Percentiles rank a stretch among this genome's conserved stretches.
Conservation (phyloP, 179 eudicot genomes). For the Nepenthes alata region DNA sequence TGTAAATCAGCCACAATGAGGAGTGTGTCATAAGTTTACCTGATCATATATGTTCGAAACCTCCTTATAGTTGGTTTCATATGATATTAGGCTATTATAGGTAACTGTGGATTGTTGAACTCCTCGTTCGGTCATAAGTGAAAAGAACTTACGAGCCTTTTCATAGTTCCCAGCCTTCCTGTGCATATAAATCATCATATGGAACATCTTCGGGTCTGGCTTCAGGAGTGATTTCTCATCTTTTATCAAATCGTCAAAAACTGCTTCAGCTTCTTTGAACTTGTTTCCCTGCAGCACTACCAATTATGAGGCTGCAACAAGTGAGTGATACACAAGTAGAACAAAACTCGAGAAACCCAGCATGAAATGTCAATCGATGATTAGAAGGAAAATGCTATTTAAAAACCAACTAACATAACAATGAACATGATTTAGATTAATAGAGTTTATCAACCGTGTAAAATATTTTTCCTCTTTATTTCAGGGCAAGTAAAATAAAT, state of each 20-base stretch:
- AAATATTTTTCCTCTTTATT: too few relatives aligned
- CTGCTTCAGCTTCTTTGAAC: conserved; percentile 71
- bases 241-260: conserved; percentile 56
- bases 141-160: conserved; percentile 62
- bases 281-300: conserved; percentile 59
- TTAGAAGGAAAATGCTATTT: too few relatives aligned
- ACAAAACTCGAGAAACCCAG: background rate
- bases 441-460: too few relatives aligned
- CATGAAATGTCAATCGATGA: background rate
- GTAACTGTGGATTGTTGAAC: conserved; percentile 63
- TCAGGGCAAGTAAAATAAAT: too few relatives aligned
- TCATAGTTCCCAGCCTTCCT: conserved; percentile 69
- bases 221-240: conserved; percentile 50
- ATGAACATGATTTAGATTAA: too few relatives aligned
- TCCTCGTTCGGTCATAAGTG: conserved; percentile 71
- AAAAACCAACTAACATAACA: too few relatives aligned
- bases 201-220: conserved; percentile 97
- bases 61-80: conserved; percentile 81
- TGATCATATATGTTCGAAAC: conserved; percentile 74
- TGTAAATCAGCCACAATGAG: too few relatives aligned
- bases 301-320: conserved; percentile 9
- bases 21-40: conserved; percentile 26
- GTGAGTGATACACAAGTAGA: background rate
- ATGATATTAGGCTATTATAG: conserved; percentile 88
- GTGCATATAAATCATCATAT: conserved; percentile 92